phyloP scores from a whole-genome alignment of 257 asterid species.

The Nicotiana undulata region DNA sequence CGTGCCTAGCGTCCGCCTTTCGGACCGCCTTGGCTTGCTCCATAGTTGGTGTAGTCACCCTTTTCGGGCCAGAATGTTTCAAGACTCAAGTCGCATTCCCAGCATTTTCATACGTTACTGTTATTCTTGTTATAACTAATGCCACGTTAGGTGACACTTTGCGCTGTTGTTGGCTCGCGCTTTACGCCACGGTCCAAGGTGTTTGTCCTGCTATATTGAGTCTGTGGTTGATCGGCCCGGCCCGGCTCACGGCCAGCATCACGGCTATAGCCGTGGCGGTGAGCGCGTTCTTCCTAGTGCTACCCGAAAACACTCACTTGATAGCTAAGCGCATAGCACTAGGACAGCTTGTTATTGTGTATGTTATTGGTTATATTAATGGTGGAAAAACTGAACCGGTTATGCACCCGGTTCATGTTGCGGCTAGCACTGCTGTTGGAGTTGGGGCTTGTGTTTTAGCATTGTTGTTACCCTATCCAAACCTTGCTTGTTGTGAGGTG shows the following conservation, averaged over 20 bases:
- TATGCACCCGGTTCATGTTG: slow-evolving; percentile 65
- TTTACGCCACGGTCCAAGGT: slow-evolving; percentile 43
- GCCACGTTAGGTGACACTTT: slow-evolving; percentile 73
- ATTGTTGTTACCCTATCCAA: slow-evolving; percentile 58
- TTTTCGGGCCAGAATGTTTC: slow-evolving; percentile 50
- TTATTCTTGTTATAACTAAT: slow-evolving; percentile 50
- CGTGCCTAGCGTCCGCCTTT: slow-evolving; percentile 57
- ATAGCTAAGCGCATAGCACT: slow-evolving; percentile 66
- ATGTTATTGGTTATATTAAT: slow-evolving; percentile 45
- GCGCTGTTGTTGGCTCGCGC: slow-evolving; percentile 58
- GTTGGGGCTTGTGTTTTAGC: slow-evolving; percentile 65
- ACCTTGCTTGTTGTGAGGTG: slow-evolving; percentile 69
- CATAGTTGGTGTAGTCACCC: slow-evolving; percentile 56
- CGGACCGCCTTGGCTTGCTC: slow-evolving; percentile 81
- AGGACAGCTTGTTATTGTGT: slow-evolving; percentile 71
- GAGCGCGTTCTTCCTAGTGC: slow-evolving; percentile 44
- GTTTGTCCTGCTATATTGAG: slow-evolving; percentile 50
- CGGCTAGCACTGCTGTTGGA: slow-evolving; percentile 81
- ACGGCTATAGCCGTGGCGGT: slow-evolving; percentile 46
- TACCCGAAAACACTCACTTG: slow-evolving; percentile 61
- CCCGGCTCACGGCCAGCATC: slow-evolving; percentile 33
- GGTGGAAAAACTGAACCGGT: slow-evolving; percentile 44
- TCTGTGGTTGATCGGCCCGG: slow-evolving; percentile 57
- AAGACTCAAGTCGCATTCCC: slow-evolving; percentile 48
- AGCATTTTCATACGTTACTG: slow-evolving; percentile 71